Base-by-base conservation (phyloP, 108 stramenopile species). In the Cyclostephanos tholiformis region DNA sequence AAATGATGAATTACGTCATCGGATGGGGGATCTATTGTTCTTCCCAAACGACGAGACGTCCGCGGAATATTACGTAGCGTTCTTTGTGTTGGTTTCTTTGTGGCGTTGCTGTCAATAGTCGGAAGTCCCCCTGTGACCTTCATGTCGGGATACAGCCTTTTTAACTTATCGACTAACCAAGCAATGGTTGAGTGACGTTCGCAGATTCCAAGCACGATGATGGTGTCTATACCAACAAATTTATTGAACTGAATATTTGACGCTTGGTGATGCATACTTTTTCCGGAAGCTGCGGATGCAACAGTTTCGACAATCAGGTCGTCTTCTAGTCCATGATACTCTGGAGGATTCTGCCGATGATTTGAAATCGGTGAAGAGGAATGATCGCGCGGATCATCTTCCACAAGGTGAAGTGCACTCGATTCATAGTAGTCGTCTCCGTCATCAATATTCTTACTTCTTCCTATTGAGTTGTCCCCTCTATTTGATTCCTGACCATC, bases 81-180 rank as follows among this genome's bases (percentile, higher is more conserved):
- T 59, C 65, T 55, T 22, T 36, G 22, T 20, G 35, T 6, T 29
- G 36, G 22, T 69, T 63, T 41, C 27, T 29, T 32, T 5, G 5
- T 29, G 17, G 4, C 30, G 2, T 58, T 27, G 30, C 4, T 11
- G 17, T 32, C 26, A n/a, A 12, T 27, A 36, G 36, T 55, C 17
- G 67, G 72, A 48, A 74, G 74, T 32, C 72, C 79, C 16, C 46
- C 58, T 8, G 13, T 39, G 0, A 80, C 67, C 6, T 8, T 51
- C 23, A 80, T 16, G 48, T 56, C 39, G 44, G 79, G 79, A 48
- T 74, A 80, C 39, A 80, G 69, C 17, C 41, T 48, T 41, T 64
- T 67, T 52, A 80, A 29, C 61, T 41, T 56, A 30, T 67, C 56
- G 29, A 80, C 72, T 59, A 80, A 53, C 79, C 79, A 80, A 30